Base-by-base conservation (phyloP, 2,329 filamentous ascomycete species). In the Phyllosticta citribraziliensis region DNA sequence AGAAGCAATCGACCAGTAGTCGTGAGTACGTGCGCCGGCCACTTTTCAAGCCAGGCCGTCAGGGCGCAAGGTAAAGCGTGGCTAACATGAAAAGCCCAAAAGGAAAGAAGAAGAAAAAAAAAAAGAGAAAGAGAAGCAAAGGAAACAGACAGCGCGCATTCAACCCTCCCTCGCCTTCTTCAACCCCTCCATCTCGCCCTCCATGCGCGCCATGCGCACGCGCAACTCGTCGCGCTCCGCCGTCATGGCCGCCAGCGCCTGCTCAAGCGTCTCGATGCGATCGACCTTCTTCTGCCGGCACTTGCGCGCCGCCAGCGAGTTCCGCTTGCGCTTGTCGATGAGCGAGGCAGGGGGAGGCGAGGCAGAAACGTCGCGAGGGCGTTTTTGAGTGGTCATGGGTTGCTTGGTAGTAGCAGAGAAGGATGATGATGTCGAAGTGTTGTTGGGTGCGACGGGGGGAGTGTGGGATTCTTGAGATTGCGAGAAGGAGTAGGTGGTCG, bases 201-300 rank as follows among this genome's bases (percentile, higher is more conserved):
- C 85, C 59, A 84, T 78, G 67, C 84, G 77, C 10, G 84, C 85
- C 63, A 88, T 79, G 63, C 81, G 79, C 58, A 88, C 73, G 60
- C 80, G 82, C 66, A 88, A 71, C 17, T 83, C 84, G 66, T 89
- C 86, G 19, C 85, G 75, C 68, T 89, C 86, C 55, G 78, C 72
- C 62, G 81, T 82, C 68, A 85, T 80, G 52, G 81, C 78, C 55
- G 79, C 80, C 52, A 89, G 74, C 20, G 82, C 80, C 9, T 74
- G 71, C 71, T 89, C 86, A 33, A 89, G 78, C 63, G 83, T 81
- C 25, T 74, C 74, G 70, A 88, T 82, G 64, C 85, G 83, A 66
- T 89, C 86, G 35, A 88, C 79, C 54, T 85, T 83, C 70, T 87
- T 87, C 70, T 89, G 86, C 25, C 87, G 83, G 69, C 88, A 89